A percentile compares a stretch with the other conserved stretches of the same genome.
Evolutionary conservation across 441 rosid species (phyloP).

Genomic region (Brassica balearica): DNA sequence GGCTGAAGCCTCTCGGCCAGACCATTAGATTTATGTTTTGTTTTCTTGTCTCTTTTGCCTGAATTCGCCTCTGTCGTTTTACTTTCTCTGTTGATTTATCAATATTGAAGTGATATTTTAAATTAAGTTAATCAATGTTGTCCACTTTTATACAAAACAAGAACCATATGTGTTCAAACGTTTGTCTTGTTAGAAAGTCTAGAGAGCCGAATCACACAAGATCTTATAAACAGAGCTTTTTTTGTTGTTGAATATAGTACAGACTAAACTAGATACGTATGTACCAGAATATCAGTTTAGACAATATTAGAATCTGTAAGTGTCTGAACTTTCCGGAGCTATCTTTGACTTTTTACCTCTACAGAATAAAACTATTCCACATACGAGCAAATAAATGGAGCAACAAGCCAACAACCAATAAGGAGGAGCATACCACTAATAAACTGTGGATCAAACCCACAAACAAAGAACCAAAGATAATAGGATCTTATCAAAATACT

Average conservation of each 20-base stretch:
- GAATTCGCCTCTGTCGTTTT: not conserved
- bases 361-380: slow-evolving; percentile 16
- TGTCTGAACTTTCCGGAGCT: slow-evolving; percentile 13
- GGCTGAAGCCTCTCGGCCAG: slow-evolving; percentile 20
- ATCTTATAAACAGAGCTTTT: not conserved
- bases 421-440: slow-evolving; percentile 49
- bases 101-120: not conserved
- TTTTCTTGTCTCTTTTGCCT: not conserved
- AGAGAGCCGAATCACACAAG: not conserved
- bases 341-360: slow-evolving; percentile 37
- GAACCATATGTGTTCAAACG: not conserved
- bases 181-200: not conserved
- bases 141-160: not conserved
- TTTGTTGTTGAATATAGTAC: not conserved
- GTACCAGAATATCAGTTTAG: not conserved
- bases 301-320: not conserved
- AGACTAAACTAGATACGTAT: slow-evolving; percentile 13
- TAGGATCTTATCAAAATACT: not conserved
- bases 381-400: slow-evolving; percentile 10
- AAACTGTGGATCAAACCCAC: not conserved
- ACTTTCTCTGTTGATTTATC: not conserved
- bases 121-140: not conserved
- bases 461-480: not conserved
- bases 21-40: slow-evolving; percentile 13
- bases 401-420: not conserved